Evolutionary conservation across 345 rosid genomes (phyloP), one percentile per base, ranked within the genome.

Genomic region (Rhodomyrtus tomentosa): DNA sequence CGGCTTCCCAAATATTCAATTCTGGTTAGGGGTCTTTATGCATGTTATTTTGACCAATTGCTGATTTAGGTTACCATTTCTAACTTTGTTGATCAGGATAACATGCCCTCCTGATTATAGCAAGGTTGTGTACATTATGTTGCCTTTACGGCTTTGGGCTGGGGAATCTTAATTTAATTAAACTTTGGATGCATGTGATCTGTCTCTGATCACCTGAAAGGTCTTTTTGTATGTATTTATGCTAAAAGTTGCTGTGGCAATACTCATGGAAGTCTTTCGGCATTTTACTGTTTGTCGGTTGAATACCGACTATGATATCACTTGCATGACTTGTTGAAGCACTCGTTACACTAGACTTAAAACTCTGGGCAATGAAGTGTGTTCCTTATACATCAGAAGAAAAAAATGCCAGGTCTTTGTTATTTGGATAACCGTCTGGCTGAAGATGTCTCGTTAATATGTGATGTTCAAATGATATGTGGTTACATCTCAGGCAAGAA

Each of bases 401-500:
- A 9, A 59, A 38, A 27, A 59, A 59, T 29, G 73, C 73, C 27
- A 59, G 73, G 38, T 59, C 73, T 14, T 27, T 58, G 36, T 58
- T 58, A 58, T 14, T 58, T 58, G 18, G 72, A 58, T 27, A 58
- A 58, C 72, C 38, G 14, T 58, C 72, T 58, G 27, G 36, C 36
- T 58, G 72, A 56, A 56, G 62, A 56, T 56, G 32, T 56, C 62
- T n/a, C 1, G 8, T n/a, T 56, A n/a, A 56, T n/a, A 5, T 2
- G 16, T 2, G 54, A 42, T 73, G 42, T 20, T 51, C n/a, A 50
- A 22, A 38, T 48, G 40, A 83, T 59, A 55, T 8, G 27, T 82
- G 36, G 49, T 56, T 36, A 29, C 48, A 18, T 54, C 24, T 82
- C 96, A 96, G 98, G 99, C 99, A 24, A 95, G 99, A 90, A 98